Conservation (phyloP, 2,329 filamentous ascomycete species). For the Colletotrichum zoysiae region DNA sequence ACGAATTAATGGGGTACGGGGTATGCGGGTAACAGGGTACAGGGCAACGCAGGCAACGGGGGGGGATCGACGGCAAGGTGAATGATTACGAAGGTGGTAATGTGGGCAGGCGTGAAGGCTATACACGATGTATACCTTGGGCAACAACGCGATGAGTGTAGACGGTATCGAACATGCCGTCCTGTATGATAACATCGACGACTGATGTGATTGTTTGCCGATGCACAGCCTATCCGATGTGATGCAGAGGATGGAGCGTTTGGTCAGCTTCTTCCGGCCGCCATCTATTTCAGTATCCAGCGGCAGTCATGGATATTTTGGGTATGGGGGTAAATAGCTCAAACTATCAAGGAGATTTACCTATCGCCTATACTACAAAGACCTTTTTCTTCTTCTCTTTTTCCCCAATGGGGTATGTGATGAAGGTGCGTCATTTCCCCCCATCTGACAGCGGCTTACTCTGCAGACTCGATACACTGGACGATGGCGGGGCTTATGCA, state of each 20-base stretch:
- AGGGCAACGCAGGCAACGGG: neutral
- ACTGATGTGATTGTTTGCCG: neutral
- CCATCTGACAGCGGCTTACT: neutral
- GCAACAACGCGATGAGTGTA: conserved; percentile 6
- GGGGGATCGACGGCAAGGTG: neutral
- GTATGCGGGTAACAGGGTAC: neutral
- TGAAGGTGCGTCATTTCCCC: neutral
- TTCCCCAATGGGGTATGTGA: neutral
- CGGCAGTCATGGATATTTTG: too few relatives aligned
- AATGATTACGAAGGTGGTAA: conserved; percentile 2
- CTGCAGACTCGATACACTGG: neutral
- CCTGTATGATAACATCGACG: neutral
- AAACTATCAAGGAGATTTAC: too few relatives aligned
- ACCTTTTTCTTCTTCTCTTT: neutral
- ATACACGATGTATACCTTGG: neutral
- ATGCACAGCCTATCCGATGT: too few relatives aligned
- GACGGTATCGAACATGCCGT: neutral
- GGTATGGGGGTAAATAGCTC: too few relatives aligned
- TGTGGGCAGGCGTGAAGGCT: neutral
- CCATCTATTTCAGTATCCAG: too few relatives aligned
- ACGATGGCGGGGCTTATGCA: neutral
- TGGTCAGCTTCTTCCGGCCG: too few relatives aligned
- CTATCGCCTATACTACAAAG: too few relatives aligned
- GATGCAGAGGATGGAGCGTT: too few relatives aligned
- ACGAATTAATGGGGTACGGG: conserved; percentile 3